A percentile compares a stretch with the other conserved stretches of the same genome.
Conservation (phyloP, 1,139 yeast genomes). For the Yamadazyma atmosphaerica region DNA sequence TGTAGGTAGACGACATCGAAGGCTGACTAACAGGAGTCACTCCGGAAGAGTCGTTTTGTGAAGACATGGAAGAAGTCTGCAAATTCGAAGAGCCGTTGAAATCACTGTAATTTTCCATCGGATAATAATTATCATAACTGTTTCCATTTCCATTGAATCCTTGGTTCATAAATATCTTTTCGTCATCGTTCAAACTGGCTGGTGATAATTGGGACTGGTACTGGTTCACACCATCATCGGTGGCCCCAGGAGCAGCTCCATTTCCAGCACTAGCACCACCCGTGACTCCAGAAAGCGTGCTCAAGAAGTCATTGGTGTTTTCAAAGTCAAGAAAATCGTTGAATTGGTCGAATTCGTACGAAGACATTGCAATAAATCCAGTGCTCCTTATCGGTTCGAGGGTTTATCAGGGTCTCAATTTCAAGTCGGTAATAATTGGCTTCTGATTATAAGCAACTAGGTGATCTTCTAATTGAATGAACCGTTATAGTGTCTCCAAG, state of each 20-base stretch:
- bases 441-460: too few relatives aligned
- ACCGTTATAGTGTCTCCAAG: too few relatives aligned
- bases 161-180: conserved; percentile 2
- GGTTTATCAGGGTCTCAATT: too few relatives aligned
- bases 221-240: background rate
- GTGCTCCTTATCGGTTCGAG: too few relatives aligned
- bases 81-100: conserved; percentile 5
- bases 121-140: too few relatives aligned
- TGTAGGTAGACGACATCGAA: conserved; percentile 30
- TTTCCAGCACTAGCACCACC: background rate
- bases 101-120: too few relatives aligned
- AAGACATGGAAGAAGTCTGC: conserved; percentile 5
- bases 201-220: conserved; percentile 11
- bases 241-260: background rate
- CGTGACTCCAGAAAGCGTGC: conserved; percentile 25
- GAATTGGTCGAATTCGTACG: conserved; percentile 5
- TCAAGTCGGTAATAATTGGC: too few relatives aligned
- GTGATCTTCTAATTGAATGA: too few relatives aligned
- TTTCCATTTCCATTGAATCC: too few relatives aligned
- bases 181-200: conserved; percentile 9
- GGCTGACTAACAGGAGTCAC: conserved; percentile 29
- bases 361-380: too few relatives aligned
- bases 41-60: conserved; percentile 17
- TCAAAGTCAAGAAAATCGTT: conserved; percentile 31
- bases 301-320: conserved; percentile 35